phyloP scores from a whole-genome alignment of 352 stramenopile species.

The Plasmopara halstedii region DNA sequence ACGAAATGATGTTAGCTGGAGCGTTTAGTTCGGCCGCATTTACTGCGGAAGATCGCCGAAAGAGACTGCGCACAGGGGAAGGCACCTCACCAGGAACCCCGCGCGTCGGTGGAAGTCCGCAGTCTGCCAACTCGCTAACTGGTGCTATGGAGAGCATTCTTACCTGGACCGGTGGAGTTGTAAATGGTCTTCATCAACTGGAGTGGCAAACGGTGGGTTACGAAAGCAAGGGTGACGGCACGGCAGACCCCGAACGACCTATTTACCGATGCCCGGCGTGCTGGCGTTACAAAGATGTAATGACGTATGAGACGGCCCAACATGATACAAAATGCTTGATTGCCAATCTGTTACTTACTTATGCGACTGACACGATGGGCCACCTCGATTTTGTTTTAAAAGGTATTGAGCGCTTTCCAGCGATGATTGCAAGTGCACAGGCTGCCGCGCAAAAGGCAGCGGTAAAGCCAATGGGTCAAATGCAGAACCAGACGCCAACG shows the following conservation, averaged over 20 bases:
- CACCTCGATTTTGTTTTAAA: constrained; percentile 76
- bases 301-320: constrained; percentile 77
- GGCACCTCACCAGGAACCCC: constrained; percentile 22
- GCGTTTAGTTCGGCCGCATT: constrained; percentile 39
- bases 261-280: constrained; percentile 80
- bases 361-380: constrained; percentile 70
- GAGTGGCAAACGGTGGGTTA: constrained; percentile 80
- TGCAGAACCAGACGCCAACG: constrained; percentile 19
- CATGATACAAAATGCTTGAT: constrained; percentile 82
- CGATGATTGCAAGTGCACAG: constrained; percentile 47
- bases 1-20: constrained; percentile 39
- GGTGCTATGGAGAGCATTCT: constrained; percentile 70
- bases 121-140: constrained; percentile 37
- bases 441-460: constrained; percentile 34
- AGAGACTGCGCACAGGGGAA: constrained; percentile 48
- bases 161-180: constrained; percentile 59
- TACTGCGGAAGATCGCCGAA: constrained; percentile 55
- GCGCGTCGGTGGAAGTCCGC: constrained; percentile 19
- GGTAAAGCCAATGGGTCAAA: constrained; percentile 34
- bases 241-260: constrained; percentile 54
- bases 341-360: constrained; percentile 71
- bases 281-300: constrained; percentile 79
- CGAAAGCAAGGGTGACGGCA: constrained; percentile 66
- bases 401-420: constrained; percentile 60
- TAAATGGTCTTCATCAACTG: constrained; percentile 68